Evolutionary conservation across 768 basidiomycete genomes (phyloP).

Genomic region (Coprinellus micaceus): DNA sequence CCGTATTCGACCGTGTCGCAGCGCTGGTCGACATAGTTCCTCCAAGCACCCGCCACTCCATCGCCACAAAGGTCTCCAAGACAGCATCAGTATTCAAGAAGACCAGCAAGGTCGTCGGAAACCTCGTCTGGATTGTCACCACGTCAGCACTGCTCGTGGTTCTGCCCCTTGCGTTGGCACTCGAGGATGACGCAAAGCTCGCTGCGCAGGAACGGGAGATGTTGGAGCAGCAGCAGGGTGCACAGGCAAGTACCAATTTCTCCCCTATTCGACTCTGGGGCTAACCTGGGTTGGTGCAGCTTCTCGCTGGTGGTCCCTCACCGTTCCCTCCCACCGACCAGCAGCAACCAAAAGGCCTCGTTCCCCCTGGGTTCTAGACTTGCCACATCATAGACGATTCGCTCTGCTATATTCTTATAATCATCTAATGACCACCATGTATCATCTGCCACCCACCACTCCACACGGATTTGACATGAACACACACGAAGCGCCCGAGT

Average conservation of each 20-base stretch:
- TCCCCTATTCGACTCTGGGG: slow-evolving; percentile 7
- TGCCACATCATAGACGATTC: neutral
- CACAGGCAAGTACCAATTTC: slow-evolving; percentile 55
- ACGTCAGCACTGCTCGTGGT: slow-evolving; percentile 93
- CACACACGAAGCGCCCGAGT: neutral
- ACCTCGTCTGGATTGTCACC: slow-evolving; percentile 91
- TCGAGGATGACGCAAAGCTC: slow-evolving; percentile 96
- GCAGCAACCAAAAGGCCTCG: slow-evolving; percentile 57
- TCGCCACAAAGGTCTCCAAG: slow-evolving; percentile 57
- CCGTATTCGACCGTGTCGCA: slow-evolving; percentile 79
- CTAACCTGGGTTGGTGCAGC: slow-evolving; percentile 40
- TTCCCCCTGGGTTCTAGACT: slow-evolving; percentile 78
- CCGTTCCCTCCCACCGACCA: slow-evolving; percentile 43
- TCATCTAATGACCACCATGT: slow-evolving; percentile 6
- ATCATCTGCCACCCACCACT: neutral
- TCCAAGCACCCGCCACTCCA: slow-evolving; percentile 78
- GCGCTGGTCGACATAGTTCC: slow-evolving; percentile 97
- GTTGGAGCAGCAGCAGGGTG: slow-evolving; percentile 89
- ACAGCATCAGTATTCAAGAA: slow-evolving; percentile 65
- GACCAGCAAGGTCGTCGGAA: slow-evolving; percentile 72
- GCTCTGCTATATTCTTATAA: slow-evolving; percentile 9
- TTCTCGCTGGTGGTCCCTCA: slow-evolving; percentile 58
- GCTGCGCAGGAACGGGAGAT: slow-evolving; percentile 93
- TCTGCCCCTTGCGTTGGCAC: slow-evolving; percentile 84
- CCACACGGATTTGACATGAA: neutral